phyloP scores from a whole-genome alignment of 2,329 filamentous ascomycete species.

The Magnaporthales sp. region DNA sequence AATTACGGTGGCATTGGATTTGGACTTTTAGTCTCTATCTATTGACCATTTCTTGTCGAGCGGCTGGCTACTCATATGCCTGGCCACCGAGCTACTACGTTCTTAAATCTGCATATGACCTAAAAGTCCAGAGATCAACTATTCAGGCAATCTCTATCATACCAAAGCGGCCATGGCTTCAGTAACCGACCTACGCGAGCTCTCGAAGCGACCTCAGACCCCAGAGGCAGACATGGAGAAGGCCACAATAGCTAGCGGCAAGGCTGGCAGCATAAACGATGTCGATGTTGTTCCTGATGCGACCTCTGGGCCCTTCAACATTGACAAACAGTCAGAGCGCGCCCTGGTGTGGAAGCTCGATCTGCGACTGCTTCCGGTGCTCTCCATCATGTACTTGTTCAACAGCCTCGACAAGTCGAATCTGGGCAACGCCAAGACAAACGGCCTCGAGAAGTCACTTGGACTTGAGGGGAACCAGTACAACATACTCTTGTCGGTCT shows the following conservation, averaged over 20 bases:
- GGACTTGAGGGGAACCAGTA: slow-evolving; percentile 47
- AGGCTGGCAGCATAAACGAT: background rate
- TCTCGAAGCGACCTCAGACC: background rate
- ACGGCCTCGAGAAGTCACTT: slow-evolving; percentile 5
- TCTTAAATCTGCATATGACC: background rate
- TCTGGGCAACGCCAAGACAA: slow-evolving; percentile 7
- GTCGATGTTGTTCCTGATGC: background rate
- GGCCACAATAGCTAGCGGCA: slow-evolving; percentile 1
- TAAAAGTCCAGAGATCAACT: background rate
- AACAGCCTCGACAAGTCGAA: slow-evolving; percentile 34
- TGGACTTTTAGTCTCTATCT: background rate
- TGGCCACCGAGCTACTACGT: background rate
- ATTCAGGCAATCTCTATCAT: background rate
- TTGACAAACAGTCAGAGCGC: slow-evolving; percentile 36
- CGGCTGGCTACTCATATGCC: background rate
- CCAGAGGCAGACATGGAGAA: slow-evolving; percentile 1
- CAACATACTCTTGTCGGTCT: slow-evolving; percentile 62
- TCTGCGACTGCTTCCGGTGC: slow-evolving; percentile 40
- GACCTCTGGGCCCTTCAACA: background rate
- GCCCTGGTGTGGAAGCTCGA: slow-evolving; percentile 46
- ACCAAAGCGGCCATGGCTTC: background rate
- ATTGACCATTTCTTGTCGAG: background rate
- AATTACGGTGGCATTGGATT: too few relatives aligned
- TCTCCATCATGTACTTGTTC: slow-evolving; percentile 47
- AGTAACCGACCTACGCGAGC: background rate